A percentile compares a stretch with the other conserved stretches of the same genome.
phyloP scores from a whole-genome alignment of 768 basidiomycete species.

The Gautieria morchelliformis region DNA sequence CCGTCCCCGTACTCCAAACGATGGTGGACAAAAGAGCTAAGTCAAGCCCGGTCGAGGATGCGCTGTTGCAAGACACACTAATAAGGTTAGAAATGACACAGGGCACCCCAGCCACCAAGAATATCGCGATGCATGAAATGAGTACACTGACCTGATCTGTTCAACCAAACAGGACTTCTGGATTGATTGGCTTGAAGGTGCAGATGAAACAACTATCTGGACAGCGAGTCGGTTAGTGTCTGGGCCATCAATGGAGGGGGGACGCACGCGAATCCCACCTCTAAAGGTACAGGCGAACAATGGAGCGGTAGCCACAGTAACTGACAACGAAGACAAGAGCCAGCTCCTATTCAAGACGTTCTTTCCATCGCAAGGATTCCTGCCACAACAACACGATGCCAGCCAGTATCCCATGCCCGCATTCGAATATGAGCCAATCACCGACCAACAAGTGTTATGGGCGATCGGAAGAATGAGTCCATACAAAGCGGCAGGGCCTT shows the following conservation, averaged over 20 bases:
- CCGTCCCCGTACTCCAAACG: too few species aligned
- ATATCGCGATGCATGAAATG: too few species aligned
- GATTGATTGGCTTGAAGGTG: background rate
- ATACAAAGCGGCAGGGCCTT: too few species aligned
- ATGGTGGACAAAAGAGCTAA: too few species aligned
- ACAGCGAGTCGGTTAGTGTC: background rate
- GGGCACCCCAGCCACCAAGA: too few species aligned
- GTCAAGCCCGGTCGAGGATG: too few species aligned
- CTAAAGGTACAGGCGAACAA: background rate
- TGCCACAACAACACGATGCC: background rate
- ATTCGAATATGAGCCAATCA: too few species aligned
- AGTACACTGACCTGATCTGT: background rate
- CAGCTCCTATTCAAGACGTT: constrained; percentile 13
- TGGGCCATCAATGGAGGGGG: constrained; percentile 9
- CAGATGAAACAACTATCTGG: constrained; percentile 4
- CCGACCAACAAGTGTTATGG: too few species aligned
- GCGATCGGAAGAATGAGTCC: too few species aligned
- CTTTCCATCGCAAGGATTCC: constrained; percentile 15
- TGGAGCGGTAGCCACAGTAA: background rate
- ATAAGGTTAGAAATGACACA: too few species aligned
- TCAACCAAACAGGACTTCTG: background rate
- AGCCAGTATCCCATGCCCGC: constrained; percentile 14
- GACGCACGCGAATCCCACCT: constrained; percentile 11
- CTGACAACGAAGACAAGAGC: constrained; percentile 16
- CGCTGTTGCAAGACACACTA: too few species aligned